Base-by-base conservation (phyloP, 139 green algal species). In the Prasinococcaceae sp. region DNA sequence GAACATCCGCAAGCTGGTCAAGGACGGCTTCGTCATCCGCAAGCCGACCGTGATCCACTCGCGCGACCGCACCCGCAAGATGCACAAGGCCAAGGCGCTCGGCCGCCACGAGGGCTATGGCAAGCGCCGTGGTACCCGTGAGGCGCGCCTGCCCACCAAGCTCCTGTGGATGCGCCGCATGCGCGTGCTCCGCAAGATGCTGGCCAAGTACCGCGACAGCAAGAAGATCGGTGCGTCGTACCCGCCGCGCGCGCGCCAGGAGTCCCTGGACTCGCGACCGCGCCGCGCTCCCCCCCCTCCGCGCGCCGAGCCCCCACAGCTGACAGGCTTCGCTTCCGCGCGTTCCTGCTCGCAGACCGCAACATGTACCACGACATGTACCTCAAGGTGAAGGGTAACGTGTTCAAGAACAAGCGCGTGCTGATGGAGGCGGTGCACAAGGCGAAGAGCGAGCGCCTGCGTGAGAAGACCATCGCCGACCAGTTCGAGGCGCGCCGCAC, bases 401-500 rank as follows among this genome's bases (percentile, higher is more conserved):
- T 95, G 67, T 99, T 84, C 84, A 99, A 98, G 86, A 99, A 99
- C 83, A 98, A 98, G 83, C 83, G 92, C 49, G 92, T 99, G 70
- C 77, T 99, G 40, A 97, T 99, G 75, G 92, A 99, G 79, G 82
- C 84, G 42, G 94, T 99, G 58, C 92, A 98, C 84, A 90, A 90
- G 74, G 73, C 89, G 70, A 99, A 99, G 84, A 86, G 86, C 16
- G 92, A 99, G 81, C 96, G 96, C 79, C 22, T 41, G 23, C 86
- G 92, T 54, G 92, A 98, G 80, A 97, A 95, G 84, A 82, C 78
- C 45, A 92, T 99, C 52, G 81, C 86, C 17, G 92, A 99, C 65
- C 86, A 97, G 84, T 85, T 97, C 42, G 92, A 98, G 80, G 88
- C 92, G 1, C 79, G 89, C 50, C 79, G 92, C 45, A 62, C 79